Base-by-base conservation (phyloP, 768 basidiomycete species). In the Pulveroboletus sp. region DNA sequence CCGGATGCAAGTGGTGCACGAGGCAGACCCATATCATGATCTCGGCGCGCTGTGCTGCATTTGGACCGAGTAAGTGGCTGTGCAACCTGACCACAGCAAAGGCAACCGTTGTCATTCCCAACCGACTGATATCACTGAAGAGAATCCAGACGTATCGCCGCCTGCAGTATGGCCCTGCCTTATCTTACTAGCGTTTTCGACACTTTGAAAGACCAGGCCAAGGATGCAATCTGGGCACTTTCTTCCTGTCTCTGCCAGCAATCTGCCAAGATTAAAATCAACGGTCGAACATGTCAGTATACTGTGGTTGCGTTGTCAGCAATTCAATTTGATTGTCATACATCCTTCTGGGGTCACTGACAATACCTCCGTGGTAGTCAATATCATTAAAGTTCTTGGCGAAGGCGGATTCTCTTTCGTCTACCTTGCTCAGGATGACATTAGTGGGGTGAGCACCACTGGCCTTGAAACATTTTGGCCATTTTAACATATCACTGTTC, bases 341-440 rank as follows among this genome's bases (percentile, higher is more conserved):
- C 35, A 37, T 46, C 44, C 6, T 26, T 33, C 37, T 4, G 46
- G 32, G 32, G 28, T n/a, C 30, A 32, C 49, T 57, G 27, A 53
- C 18, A 15, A 46, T 24, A 14, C 54, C 41, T 39, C 27, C 17
- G 32, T 6, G 44, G 10, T 59, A 91, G 89, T 93, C 71, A 86
- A 90, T 63, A 89, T 99, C 46, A 72, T 94, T 43, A 91, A 88
- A 53, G 84, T 98, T 10, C 81, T 99, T 8, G 96, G 96, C 27
- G 96, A 98, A 71, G 95, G 96, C 13, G 95, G 91, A 7, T 94
- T 93, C 75, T 90, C 88, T 28, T 94, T 92, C 60, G 91, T 93
- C 8, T 91, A 93, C 66, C 76, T 89, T 30, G 89, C 85, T 4
- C 88, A 90, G 66, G 90, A 93, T 67, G 89, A 91, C 59, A 76